Evolutionary conservation across 805 yeast genomes (phyloP).

Genomic region (Wickerhamiella musiphila): DNA sequence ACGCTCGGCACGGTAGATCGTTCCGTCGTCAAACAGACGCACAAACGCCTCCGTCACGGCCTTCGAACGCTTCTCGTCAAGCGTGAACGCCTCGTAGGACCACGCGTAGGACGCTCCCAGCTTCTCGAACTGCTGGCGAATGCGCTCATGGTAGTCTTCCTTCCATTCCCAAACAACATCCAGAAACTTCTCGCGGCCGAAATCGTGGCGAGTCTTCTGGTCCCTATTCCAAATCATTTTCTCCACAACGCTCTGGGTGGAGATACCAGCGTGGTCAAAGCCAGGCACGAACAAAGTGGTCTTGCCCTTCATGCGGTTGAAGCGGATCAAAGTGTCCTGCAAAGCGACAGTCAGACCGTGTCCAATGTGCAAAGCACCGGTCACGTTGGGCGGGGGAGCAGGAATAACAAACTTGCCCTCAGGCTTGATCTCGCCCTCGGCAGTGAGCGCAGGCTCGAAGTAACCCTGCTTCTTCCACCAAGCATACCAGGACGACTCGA

Average conservation of each 20-base stretch:
- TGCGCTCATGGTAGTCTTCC: constrained; percentile 74
- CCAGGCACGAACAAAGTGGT: constrained; percentile 90
- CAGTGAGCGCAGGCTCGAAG: constrained; percentile 71
- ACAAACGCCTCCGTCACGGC: constrained; percentile 88
- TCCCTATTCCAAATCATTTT: constrained; percentile 83
- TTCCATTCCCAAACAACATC: constrained; percentile 97
- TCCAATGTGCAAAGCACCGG: constrained; percentile 97
- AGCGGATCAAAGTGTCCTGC: constrained; percentile 86
- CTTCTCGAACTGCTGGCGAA: constrained; percentile 65
- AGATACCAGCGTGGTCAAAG: constrained; percentile 98
- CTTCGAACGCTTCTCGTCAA: constrained; percentile 56
- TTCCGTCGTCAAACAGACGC: constrained; percentile 81
- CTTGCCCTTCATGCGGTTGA: constrained; percentile 92
- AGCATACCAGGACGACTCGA: constrained; percentile 91
- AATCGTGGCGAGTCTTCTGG: constrained; percentile 82
- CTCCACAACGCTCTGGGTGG: constrained; percentile 96
- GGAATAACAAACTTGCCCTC: constrained; percentile 82
- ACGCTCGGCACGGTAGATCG: constrained; percentile 83
- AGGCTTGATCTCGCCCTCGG: constrained; percentile 57
- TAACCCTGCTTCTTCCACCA: constrained; percentile 91
- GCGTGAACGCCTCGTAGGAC: constrained; percentile 85
- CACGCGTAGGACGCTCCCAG: constrained; percentile 97
- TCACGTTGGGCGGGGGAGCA: constrained; percentile 98
- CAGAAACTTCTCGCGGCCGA: constrained; percentile 79
- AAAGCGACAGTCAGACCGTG: constrained; percentile 92